Conservation (phyloP, 2,329 filamentous ascomycete species). For the Cladorrhinum sp. region DNA sequence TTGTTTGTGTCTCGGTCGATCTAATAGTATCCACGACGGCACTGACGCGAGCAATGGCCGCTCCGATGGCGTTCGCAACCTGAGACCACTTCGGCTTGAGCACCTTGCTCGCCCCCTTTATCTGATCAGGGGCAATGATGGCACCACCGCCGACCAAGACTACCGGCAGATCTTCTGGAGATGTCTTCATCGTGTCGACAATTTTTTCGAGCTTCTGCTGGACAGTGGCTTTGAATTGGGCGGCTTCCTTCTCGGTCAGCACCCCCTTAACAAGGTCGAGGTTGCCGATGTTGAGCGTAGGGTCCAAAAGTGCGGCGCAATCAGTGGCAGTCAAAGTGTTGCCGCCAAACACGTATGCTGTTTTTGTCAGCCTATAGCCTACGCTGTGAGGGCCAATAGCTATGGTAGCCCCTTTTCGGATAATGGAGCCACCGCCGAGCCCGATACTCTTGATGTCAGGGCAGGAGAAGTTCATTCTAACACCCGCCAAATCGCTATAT, state of each 20-base stretch:
- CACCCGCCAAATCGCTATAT: constrained; percentile 60
- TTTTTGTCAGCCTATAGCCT: constrained; percentile 52
- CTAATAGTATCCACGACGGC: constrained; percentile 51
- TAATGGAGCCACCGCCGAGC: constrained; percentile 56
- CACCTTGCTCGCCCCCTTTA: constrained; percentile 55
- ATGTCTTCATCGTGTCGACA: constrained; percentile 62
- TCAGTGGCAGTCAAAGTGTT: constrained; percentile 59
- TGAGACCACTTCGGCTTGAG: constrained; percentile 55
- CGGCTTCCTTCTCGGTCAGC: constrained; percentile 34
- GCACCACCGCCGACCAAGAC: constrained; percentile 63
- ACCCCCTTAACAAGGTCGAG: constrained; percentile 34
- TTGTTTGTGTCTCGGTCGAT: constrained; percentile 43
- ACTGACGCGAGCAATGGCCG: constrained; percentile 59
- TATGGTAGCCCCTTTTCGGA: constrained; percentile 38
- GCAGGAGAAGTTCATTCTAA: constrained; percentile 59
- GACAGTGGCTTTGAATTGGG: constrained; percentile 39
- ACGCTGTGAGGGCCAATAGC: constrained; percentile 62
- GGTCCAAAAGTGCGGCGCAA: constrained; percentile 39
- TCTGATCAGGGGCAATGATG: constrained; percentile 53
- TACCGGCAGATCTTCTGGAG: constrained; percentile 56
- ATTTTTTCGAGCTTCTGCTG: constrained; percentile 52
- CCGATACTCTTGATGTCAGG: constrained; percentile 60
- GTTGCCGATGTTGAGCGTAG: constrained; percentile 41
- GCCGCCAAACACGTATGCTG: constrained; percentile 57
- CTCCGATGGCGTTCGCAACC: constrained; percentile 64